Evolutionary conservation across 495 filamentous ascomycete species (phyloP), one percentile per base, ranked within the genome.

Genomic region (Aspergillus heteromorphus): DNA sequence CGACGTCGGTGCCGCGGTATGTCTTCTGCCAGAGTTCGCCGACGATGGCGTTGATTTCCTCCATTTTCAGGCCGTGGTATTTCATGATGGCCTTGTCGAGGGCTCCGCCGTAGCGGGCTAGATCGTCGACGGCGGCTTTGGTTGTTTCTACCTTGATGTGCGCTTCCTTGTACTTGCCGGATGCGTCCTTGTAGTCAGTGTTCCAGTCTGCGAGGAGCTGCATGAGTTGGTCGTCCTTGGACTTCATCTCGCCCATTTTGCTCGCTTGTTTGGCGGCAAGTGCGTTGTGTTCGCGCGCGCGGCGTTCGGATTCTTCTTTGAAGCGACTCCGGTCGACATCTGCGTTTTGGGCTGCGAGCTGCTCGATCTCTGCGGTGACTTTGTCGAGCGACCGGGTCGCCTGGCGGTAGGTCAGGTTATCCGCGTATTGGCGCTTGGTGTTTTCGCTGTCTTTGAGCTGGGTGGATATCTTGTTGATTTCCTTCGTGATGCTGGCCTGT

Each of bases 1-100:
- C 93, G 56, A 99, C 90, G 66, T 99, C 93, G 4, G 92, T 97
- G 56, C 93, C 93, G 64, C 95, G 90, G 72, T 99, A 99, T 2
- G 95, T 96, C 65, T 81, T 85, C 71, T 90, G 89, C 93, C 93
- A 99, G 18, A 99, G 83, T 67, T 99, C 93, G 59, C 88, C 89
- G 57, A 92, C 80, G 65, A 96, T 96, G 48, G 85, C 80, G 66
- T 99, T 99, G 71, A 99, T 95, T 64, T 97, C 92, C 65, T 92
- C 91, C 93, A 99, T 99, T 76, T 97, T 99, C 51, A 95, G 70
- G 18, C 83, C 79, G 70, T 99, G 93, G 65, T 91, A 97, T 59
- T 84, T 86, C 91, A 99, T 97, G 68, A 99, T 93, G 51, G 95
- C 93, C 58, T 91, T 87, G 70, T 96, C 92, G 23, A 99, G 77